A percentile compares a stretch with the other conserved stretches of the same genome.
These are phyloP conservation scores for Pelargonium myrrhifolium DNA, from an alignment of 441 rosid genomes.

Conservation along the genomic window DNA sequence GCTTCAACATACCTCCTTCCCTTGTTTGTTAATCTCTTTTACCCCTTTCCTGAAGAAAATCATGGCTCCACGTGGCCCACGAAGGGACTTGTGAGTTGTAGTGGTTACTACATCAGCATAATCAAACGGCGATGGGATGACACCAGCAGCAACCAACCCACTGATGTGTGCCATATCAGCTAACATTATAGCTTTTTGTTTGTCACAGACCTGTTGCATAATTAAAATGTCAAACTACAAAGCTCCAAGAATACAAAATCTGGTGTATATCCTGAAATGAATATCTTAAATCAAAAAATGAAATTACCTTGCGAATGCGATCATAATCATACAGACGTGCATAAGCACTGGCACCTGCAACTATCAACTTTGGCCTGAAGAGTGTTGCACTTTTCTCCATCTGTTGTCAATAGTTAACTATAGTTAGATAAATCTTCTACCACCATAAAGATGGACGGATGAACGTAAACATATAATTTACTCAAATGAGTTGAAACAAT, in stretches of 20 bases:
- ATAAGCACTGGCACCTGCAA: slow-evolving; percentile 30
- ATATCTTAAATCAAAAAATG: background rate
- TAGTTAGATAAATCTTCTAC: background rate
- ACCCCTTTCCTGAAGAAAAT: slow-evolving; percentile 27
- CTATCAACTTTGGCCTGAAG: slow-evolving; percentile 27
- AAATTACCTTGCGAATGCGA: slow-evolving; percentile 23
- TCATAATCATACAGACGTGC: slow-evolving; percentile 27
- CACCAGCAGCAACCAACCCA: slow-evolving; percentile 27
- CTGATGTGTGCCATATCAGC: slow-evolving; percentile 32
- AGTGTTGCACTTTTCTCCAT: slow-evolving; percentile 26
- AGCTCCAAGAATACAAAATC: background rate
- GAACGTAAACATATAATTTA: background rate
- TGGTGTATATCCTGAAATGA: background rate
- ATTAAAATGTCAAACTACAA: background rate
- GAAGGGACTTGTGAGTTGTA: slow-evolving; percentile 28
- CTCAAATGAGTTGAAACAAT: slow-evolving; percentile 2
- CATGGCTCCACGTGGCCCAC: slow-evolving; percentile 32
- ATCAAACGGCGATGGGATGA: slow-evolving; percentile 27
- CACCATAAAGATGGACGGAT: background rate
- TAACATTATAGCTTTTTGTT: slow-evolving; percentile 24
- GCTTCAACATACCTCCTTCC: slow-evolving; percentile 20
- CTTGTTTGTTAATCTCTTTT: slow-evolving; percentile 26
- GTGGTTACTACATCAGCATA: slow-evolving; percentile 28
- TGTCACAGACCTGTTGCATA: slow-evolving; percentile 23
- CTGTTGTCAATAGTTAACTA: slow-evolving; percentile 8